Base-by-base conservation (phyloP, 2,329 filamentous ascomycete genomes). In the Fusarium multiceps region DNA sequence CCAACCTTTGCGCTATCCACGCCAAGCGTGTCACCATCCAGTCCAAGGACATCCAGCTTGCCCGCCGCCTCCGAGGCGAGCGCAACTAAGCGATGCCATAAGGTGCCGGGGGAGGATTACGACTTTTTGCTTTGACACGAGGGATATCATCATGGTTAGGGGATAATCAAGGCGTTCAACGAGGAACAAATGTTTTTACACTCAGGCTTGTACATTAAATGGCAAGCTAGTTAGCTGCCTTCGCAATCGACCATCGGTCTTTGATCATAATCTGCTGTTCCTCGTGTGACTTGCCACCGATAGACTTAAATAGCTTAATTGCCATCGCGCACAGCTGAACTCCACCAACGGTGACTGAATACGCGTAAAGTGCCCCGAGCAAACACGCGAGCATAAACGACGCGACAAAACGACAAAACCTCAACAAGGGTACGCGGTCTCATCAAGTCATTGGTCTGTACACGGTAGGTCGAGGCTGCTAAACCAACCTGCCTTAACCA, bases 1-100 rank as follows among this genome's bases (percentile, higher is more conserved):
- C 95, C 85, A 98, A 98, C 87, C 86, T 97, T 55, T 98, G 95
- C 86, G 95, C 96, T 80, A 97, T 98, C 83, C 96, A 98, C 86
- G 95, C 96, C 85, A 98, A 98, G 90, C 94, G 96, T 86, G 96
- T 98, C 80, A 98, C 95, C 79, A 98, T 98, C 84, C 95, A 95
- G 84, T 91, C 90, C 74, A 98, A 98, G 88, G 95, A 98, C 78
- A 98, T 98, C 81, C 95, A 98, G 86, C 90, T 98, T 53, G 94
- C 95, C 78, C 92, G 96, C 76, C 93, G 96, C 79, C 93, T 99
- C 80, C 93, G 96, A 79, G 96, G 96, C 75, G 94, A 96, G 87
- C 92, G 93, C 82, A 94, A 93, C 87, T 95, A 89, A 89, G 83
- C 67, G 65, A 50, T n/a, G n/a, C n/a, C n/a, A n/a, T n/a, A n/a